A percentile compares a stretch with the other conserved stretches of the same genome.
These are phyloP conservation scores for Otatea glauca DNA, from an alignment of 176 grass and related monocot genomes.

Conservation along the genomic window DNA sequence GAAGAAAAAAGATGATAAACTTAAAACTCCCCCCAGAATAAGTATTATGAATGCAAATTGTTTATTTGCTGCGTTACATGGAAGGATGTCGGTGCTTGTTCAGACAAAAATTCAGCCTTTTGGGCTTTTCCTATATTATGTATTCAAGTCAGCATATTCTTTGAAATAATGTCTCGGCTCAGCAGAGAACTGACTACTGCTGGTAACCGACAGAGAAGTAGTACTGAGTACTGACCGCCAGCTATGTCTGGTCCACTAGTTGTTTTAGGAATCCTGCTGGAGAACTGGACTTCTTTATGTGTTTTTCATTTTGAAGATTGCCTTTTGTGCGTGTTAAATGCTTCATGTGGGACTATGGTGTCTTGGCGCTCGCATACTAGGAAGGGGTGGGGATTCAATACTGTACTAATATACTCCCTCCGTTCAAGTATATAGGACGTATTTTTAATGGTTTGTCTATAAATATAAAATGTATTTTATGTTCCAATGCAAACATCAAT, in stretches of 20 bases:
- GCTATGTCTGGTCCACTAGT: constrained; percentile 15
- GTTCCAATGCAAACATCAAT: no score
- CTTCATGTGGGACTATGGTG: neutral
- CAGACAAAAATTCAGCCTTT: neutral
- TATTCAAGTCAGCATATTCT: constrained; percentile 36
- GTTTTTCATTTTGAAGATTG: neutral
- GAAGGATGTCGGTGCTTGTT: constrained; percentile 30
- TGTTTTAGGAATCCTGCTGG: constrained; percentile 18
- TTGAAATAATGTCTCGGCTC: constrained; percentile 26
- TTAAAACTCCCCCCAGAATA: neutral
- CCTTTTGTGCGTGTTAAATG: constrained; percentile 27
- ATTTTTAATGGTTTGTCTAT: no score
- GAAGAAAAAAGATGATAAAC: neutral
- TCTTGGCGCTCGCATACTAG: neutral
- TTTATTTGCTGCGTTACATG: neutral
- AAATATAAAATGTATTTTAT: no score
- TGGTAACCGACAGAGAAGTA: constrained; percentile 37
- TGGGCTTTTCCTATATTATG: neutral
- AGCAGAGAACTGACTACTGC: constrained; percentile 37
- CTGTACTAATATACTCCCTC: neutral
- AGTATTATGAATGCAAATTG: neutral
- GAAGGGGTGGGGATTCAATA: neutral
- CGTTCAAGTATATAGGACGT: no score
- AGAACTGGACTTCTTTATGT: neutral
- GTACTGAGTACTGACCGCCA: constrained; percentile 41